Base-by-base conservation (phyloP, 495 filamentous ascomycete genomes). In the Tetracladium setigerum region DNA sequence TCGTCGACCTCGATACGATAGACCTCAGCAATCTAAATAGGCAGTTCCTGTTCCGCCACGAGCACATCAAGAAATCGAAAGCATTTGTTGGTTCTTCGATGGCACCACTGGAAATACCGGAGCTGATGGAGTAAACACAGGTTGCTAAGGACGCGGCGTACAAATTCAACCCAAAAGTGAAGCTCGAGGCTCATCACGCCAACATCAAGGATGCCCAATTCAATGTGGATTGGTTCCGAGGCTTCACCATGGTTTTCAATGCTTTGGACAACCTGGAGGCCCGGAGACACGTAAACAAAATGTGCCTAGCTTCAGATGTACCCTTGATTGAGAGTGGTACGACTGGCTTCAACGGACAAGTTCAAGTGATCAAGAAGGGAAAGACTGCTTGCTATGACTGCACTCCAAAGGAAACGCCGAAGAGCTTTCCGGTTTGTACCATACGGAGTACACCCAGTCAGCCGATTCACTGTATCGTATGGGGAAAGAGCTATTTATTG, bases 401-500 rank as follows among this genome's bases (percentile, higher is more conserved):
- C 69, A 83, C 78, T 35, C 72, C 81, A 0, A 97, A 97, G 60
- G 84, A 88, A 50, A 78, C 83, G 5, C 92, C 90, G 0, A 97
- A 95, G 60, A 80, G 79, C 2, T 97, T 89, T 60, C 88, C 92
- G 5, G 87, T 99, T 16, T 99, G 92, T 65, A 99, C 92, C 1
- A 96, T 99, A 53, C 79, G 92, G 59, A 95, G 87, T 58, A 97
- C 87, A 1, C 92, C 92, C 0, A 87, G 82, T 46, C 90, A 97
- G 56, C 89, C 90, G 0, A 96, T 99, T 19, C 92, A 99, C 63
- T 97, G 92, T 68, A 99, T 99, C 38, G 90, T 97, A n/a, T 99
- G 92, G 92, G 90, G 78, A 0, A 99, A 97, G 71, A 95, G 87
- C 58, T 97, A 95, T 59, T 78, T 99, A 11, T 80, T 97, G 49